Conservation (phyloP, 148 eudicot genomes). For the Rhododendron simsii region DNA sequence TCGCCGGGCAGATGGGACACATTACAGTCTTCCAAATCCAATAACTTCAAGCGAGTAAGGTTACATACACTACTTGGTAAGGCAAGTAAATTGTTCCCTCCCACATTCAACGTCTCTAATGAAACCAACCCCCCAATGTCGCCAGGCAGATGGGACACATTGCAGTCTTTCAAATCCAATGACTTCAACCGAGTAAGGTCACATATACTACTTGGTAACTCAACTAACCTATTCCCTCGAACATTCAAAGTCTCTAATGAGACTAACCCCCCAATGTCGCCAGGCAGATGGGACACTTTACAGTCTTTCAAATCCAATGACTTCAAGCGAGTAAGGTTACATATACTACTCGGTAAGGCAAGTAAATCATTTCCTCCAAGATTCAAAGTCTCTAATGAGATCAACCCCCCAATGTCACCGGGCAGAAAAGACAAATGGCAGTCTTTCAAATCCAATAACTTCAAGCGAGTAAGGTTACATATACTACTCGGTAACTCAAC, state of each 20-base stretch:
- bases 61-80: neutral
- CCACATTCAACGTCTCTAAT: neutral
- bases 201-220: neutral
- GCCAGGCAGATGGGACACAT: neutral
- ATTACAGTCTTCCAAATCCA: neutral
- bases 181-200: neutral
- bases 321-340: neutral
- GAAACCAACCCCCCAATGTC: neutral
- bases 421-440: neutral
- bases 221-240: neutral
- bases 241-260: neutral
- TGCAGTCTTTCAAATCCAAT: neutral
- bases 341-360: neutral
- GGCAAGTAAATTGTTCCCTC: neutral
- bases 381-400: neutral
- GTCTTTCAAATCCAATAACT: neutral
- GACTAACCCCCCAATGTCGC: neutral
- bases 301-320: neutral
- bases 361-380: neutral
- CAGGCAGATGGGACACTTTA: neutral
- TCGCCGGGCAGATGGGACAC: neutral
- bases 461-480: neutral
- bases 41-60: neutral
- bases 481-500: neutral
- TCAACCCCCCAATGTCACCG: neutral